These are phyloP conservation scores for Claviceps fusiformis DNA, from an alignment of 2,329 filamentous ascomycete genomes.

Conservation along the genomic window DNA sequence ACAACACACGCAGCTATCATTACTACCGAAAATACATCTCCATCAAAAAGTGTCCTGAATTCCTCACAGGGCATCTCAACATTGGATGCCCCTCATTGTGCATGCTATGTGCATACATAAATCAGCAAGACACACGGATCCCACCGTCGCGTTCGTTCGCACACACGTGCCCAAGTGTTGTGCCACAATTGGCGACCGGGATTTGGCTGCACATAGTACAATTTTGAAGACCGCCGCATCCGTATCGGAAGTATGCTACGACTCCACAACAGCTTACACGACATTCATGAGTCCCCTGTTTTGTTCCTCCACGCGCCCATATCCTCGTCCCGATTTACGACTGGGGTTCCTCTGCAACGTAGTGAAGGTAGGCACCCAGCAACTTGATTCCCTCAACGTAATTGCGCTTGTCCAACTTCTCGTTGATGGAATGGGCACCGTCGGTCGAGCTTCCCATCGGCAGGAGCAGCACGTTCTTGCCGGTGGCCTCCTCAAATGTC, in stretches of 20 bases:
- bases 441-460: conserved; percentile 98
- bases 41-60: no score
- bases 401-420: conserved; percentile 93
- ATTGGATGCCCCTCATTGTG: no score
- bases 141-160: no score
- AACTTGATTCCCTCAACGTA: conserved; percentile 98
- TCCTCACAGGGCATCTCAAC: no score
- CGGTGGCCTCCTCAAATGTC: conserved; percentile 93
- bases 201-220: no score
- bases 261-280: neutral
- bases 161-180: no score
- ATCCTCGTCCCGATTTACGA: conserved; percentile 9
- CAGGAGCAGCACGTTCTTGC: conserved; percentile 90
- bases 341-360: conserved; percentile 78
- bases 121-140: no score
- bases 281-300: neutral
- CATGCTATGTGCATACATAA: no score
- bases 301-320: neutral
- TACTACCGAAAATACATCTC: no score
- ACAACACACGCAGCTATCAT: no score
- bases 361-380: conserved; percentile 87
- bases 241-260: neutral
- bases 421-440: conserved; percentile 93
- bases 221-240: no score
- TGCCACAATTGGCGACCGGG: no score